phyloP scores from a whole-genome alignment of 2,329 filamentous ascomycete species.

The Eutypa lata region DNA sequence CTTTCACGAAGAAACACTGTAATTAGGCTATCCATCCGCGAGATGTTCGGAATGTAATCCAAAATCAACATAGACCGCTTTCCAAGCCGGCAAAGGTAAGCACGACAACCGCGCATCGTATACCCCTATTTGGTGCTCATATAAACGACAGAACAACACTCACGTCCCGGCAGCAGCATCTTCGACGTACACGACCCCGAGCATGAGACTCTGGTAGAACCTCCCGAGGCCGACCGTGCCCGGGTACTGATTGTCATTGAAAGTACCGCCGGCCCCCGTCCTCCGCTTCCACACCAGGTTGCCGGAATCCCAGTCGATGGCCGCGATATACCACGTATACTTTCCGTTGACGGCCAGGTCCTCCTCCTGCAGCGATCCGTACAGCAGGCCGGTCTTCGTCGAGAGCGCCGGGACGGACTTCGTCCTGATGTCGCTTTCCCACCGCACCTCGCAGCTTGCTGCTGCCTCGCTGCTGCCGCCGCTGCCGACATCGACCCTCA shows the following conservation, averaged over 20 bases:
- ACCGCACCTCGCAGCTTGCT: not conserved
- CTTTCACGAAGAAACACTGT: too few relatives aligned
- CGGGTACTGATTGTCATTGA: not conserved
- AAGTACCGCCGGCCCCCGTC: not conserved
- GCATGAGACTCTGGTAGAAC: conserved; percentile 1
- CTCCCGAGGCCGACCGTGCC: not conserved
- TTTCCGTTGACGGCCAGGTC: not conserved
- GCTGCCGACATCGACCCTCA: not conserved
- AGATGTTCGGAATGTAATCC: too few relatives aligned
- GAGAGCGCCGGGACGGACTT: conserved; percentile 1
- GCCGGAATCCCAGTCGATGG: not conserved
- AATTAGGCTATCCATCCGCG: too few relatives aligned
- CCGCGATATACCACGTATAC: conserved; percentile 1
- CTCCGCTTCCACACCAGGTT: not conserved
- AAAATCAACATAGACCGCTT: too few relatives aligned
- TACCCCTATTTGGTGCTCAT: too few relatives aligned
- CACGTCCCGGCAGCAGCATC: not conserved
- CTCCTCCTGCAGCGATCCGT: conserved; percentile 1
- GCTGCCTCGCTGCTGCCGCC: not conserved
- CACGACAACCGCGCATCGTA: too few relatives aligned
- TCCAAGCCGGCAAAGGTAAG: too few relatives aligned
- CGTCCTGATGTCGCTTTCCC: not conserved
- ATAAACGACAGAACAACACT: too few relatives aligned
- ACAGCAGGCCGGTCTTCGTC: conserved; percentile 2
- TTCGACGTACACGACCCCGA: not conserved